Evolutionary conservation across 139 green algal species (phyloP).

Genomic region (Coelastrella sp.): DNA sequence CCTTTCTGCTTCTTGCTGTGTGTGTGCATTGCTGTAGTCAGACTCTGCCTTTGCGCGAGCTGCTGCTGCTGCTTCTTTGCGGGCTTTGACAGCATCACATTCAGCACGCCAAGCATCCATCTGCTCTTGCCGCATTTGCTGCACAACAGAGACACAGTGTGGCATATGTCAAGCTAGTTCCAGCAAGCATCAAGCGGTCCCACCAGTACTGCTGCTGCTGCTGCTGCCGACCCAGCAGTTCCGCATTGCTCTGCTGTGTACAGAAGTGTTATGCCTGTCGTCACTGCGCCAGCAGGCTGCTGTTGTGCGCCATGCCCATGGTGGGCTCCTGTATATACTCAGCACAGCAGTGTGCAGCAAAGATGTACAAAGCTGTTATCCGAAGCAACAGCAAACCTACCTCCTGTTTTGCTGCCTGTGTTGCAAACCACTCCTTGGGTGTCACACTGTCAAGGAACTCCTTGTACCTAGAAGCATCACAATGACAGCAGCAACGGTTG

Average conservation of each 20-base stretch:
- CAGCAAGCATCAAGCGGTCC: background rate
- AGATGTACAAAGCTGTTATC: background rate
- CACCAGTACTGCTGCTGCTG: no score
- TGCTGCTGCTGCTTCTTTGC: constrained; percentile 58
- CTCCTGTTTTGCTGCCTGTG: constrained; percentile 59
- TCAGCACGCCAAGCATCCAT: constrained; percentile 68
- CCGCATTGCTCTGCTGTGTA: no score
- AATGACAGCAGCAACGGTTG: background rate
- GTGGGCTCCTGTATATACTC: background rate
- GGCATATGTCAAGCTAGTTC: background rate
- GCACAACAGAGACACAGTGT: background rate
- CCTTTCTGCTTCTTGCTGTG: constrained; percentile 85
- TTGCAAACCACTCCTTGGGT: constrained; percentile 77
- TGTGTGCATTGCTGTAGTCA: constrained; percentile 77
- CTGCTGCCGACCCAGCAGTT: no score
- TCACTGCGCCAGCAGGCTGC: no score
- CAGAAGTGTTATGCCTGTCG: no score
- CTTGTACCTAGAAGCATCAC: constrained; percentile 76
- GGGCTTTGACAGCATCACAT: constrained; percentile 62
- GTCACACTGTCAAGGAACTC: constrained; percentile 94
- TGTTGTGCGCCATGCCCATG: no score
- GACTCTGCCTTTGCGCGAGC: constrained; percentile 62
- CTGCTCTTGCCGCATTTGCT: constrained; percentile 59
- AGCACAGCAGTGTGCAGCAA: background rate
- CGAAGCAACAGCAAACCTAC: background rate